Evolutionary conservation across 2,329 filamentous ascomycete genomes (phyloP), one percentile per base, ranked within the genome.

Genomic region (Arthrobotrys megalospora): DNA sequence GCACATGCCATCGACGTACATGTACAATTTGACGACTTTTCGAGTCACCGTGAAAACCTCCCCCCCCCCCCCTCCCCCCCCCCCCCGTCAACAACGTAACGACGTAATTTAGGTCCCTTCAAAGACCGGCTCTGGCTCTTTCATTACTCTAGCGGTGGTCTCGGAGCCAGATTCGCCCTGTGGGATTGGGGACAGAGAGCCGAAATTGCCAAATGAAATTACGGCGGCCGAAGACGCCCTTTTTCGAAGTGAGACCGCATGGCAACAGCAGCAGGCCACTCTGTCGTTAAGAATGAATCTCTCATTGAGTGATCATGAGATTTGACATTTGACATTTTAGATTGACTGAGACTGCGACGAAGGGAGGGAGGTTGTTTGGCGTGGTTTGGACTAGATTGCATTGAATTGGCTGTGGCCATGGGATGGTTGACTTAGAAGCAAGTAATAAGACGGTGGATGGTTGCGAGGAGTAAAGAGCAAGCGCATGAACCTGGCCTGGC

Each of bases 121-220:
- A 63, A 32, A 62, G 16, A 21, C 43, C 58, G 43, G 58, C 58
- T 47, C 38, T 60, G 36, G 55, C 11, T 41, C 36, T 60, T 43
- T 60, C 19, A n/a, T 48, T 48, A 7, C 19, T 48, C 36, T 38
- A 10, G 28, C n/a, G 21, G 12, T 43, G 24, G 19, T 43, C 1
- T 60, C 55, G 55, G 55, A 60, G 55, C 16, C 55, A 60, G 55
- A 60, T 60, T 60, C 36, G 55, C 55, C 34, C 24, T 48, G 52
- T 58, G 52, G 52, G 45, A 64, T 47, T 14, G 50, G 12, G 53
- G 64, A 68, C 7, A 45, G 67, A 52, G 52, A 72, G 36, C 68
- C 68, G 68, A 72, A 65, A 72, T 72, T 70, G 55, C 55, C 36
- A 60, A 68, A 55, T 53, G 47, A 67, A 67, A 67, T 67, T 53